Percentiles rank a stretch among this genome's conserved stretches.
Conservation (phyloP, 2,329 filamentous ascomycete genomes). For the Bipolaris gigantea region DNA sequence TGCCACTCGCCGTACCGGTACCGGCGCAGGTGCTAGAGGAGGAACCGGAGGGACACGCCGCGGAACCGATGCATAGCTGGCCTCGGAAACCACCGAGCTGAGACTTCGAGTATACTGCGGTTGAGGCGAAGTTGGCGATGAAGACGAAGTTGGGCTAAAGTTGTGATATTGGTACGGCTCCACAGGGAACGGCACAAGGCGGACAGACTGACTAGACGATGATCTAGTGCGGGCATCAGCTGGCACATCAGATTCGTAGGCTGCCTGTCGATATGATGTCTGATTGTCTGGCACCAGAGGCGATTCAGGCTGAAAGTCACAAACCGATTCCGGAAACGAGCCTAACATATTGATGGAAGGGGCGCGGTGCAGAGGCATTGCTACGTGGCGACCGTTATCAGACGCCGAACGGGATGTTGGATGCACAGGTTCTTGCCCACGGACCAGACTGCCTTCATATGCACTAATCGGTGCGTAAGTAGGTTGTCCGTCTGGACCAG, state of each 20-base stretch:
- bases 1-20: slow-evolving; percentile 16
- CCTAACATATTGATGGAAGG: slow-evolving; percentile 44
- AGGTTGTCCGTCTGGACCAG: slow-evolving; percentile 52
- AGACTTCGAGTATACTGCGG: slow-evolving; percentile 35
- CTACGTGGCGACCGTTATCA: slow-evolving; percentile 29
- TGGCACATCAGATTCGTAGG: slow-evolving; percentile 17
- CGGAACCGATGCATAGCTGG: slow-evolving; percentile 34
- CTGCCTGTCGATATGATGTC: slow-evolving; percentile 22
- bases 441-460: slow-evolving; percentile 44
- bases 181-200: slow-evolving; percentile 35
- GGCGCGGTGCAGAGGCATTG: slow-evolving; percentile 37
- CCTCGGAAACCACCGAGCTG: slow-evolving; percentile 26
- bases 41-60: slow-evolving; percentile 44
- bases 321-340: slow-evolving; percentile 43
- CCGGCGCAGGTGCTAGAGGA: slow-evolving; percentile 19
- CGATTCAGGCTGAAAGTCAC: slow-evolving; percentile 24
- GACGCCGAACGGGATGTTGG: slow-evolving; percentile 50
- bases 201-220: slow-evolving; percentile 27
- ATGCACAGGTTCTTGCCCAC: slow-evolving; percentile 41
- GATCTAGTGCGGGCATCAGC: slow-evolving; percentile 21
- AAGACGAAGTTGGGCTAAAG: slow-evolving; percentile 31
- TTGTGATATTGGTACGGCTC: slow-evolving; percentile 41
- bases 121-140: slow-evolving; percentile 29
- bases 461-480: slow-evolving; percentile 50
- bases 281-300: slow-evolving; percentile 23